Base-by-base conservation (phyloP, 2,329 filamentous ascomycete species). In the Thielaviopsis ethacetica region DNA sequence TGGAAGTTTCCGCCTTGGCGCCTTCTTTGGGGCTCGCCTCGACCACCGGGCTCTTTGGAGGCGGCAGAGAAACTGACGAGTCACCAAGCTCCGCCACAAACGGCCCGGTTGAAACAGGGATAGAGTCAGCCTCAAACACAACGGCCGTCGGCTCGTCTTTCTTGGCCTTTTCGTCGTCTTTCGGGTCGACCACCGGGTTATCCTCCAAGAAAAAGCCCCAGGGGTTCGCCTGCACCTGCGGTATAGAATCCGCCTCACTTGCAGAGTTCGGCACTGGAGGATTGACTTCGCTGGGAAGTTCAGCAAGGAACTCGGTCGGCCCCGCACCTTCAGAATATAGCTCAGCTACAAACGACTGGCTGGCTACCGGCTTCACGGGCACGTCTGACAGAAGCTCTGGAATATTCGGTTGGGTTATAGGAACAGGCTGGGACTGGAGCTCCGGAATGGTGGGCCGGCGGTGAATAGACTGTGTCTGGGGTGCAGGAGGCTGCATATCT, bases 181-280 rank as follows among this genome's bases (percentile, higher is more conserved):
- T 1, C 4, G 52, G 24, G 26, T 61, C 59, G 19, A 61, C 51
- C 5, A 27, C 51, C 24, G 59, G 59, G 17, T 54, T 57, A 49
- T 62, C 60, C 53, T 63, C 62, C 5, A 63, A 54, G 52, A 63
- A 63, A 52, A 63, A 63, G 4, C 62, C 62, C 62, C 62, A 63
- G 5, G 62, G 62, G 49, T 63, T 63, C 1, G 61, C 62, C 34
- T 57, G 58, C 30, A 12, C 62, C 34, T 57, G 58, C 30, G 30
- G 30, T 13, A 47, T 13, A 34, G 24, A 9, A 15, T 30, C 38
- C 24, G 52, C 22, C 12, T 50, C 21, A 30, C 49, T 34, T 38
- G 44, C 50, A 12, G 12, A n/a, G 15, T 47, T 17, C 5, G 19
- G 3, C 2, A 7, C 44, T 44, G 15, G 15, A 44, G 17, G 7